A percentile compares a stretch with the other conserved stretches of the same genome.
Evolutionary conservation across 2,329 filamentous ascomycete genomes (phyloP).

Genomic region (Cladosporium sp.): DNA sequence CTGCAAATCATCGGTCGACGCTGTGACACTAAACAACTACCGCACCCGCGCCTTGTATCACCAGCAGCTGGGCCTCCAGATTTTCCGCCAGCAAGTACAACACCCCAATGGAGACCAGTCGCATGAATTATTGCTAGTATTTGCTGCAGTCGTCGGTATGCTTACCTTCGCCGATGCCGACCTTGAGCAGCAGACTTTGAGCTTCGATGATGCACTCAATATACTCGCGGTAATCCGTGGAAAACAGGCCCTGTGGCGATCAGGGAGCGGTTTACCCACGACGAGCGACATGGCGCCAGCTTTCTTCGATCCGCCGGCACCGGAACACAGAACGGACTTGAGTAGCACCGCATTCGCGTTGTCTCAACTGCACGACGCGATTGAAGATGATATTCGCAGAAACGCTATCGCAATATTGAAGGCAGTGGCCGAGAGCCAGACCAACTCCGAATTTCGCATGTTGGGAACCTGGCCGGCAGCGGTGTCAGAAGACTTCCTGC

Average conservation of each 20-base stretch:
- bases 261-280: neutral
- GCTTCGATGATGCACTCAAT: neutral
- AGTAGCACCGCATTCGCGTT: neutral
- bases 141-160: conserved; percentile 3
- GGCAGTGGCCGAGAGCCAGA: neutral
- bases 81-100: conserved; percentile 20
- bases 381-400: neutral
- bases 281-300: neutral
- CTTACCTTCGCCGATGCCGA: conserved; percentile 10
- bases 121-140: neutral
- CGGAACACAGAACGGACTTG: neutral
- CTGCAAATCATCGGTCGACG: conserved; percentile 1
- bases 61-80: conserved; percentile 23
- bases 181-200: neutral
- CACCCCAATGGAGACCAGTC: neutral
- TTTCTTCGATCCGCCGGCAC: conserved; percentile 3
- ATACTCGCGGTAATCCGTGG: neutral
- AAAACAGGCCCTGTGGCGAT: conserved; percentile 8
- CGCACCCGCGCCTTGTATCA: conserved; percentile 26
- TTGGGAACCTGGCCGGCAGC: conserved; percentile 5
- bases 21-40: conserved; percentile 16
- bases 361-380: neutral
- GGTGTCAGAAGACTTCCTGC: neutral
- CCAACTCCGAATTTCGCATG: conserved; percentile 1
- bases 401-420: neutral